phyloP scores from a whole-genome alignment of 192 early-diverging fungal genomes.

The Coemansia pectinata region DNA sequence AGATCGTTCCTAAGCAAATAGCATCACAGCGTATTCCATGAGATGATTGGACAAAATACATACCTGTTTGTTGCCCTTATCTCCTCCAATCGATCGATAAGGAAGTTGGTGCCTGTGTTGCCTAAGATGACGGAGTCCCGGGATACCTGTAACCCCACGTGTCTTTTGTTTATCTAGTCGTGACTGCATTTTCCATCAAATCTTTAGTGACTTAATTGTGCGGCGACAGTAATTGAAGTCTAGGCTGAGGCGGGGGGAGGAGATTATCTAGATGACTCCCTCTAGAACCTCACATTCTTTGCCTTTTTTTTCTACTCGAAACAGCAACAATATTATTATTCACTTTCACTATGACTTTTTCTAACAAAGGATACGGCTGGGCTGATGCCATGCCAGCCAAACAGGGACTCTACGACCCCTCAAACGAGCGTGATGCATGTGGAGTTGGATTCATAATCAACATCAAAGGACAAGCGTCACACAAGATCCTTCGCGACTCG shows the following conservation, averaged over 20 bases:
- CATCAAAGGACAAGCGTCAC: slow-evolving; percentile 81
- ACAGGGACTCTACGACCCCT: slow-evolving; percentile 88
- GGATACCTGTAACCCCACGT: neutral
- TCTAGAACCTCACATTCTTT: neutral
- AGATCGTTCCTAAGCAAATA: neutral
- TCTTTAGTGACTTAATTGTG: too few relatives aligned
- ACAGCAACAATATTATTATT: neutral
- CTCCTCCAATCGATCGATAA: neutral
- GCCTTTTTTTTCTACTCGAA: neutral
- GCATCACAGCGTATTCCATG: slow-evolving; percentile 5
- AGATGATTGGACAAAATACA: neutral
- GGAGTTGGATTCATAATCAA: slow-evolving; percentile 97
- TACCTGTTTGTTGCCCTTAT: neutral
- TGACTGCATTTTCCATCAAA: too few relatives aligned
- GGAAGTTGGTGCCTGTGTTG: too few relatives aligned
- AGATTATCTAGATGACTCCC: too few relatives aligned
- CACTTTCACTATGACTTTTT: neutral
- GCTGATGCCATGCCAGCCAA: slow-evolving; percentile 80
- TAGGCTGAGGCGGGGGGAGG: too few relatives aligned
- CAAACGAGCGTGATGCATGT: slow-evolving; percentile 91
- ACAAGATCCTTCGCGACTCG: slow-evolving; percentile 90
- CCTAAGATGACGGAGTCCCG: neutral
- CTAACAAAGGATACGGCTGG: slow-evolving; percentile 59
- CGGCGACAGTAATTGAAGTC: too few relatives aligned
- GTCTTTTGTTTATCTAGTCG: too few relatives aligned